Base-by-base conservation (phyloP, 208 protist species). In the Trypanosoma vivax region DNA sequence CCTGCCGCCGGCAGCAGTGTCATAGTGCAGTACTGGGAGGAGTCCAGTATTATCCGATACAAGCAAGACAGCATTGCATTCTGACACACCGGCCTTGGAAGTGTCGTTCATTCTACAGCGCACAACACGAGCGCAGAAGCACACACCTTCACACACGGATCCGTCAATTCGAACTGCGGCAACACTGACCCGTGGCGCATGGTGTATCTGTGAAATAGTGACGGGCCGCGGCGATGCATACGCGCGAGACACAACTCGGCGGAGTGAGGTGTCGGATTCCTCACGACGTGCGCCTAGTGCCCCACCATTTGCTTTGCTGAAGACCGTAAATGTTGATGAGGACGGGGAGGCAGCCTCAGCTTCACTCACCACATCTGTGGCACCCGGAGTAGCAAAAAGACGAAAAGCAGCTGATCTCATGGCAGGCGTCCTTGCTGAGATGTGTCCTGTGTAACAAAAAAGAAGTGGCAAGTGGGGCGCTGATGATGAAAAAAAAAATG, bases 81-180 rank as follows among this genome's bases (percentile, higher is more conserved):
- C 29, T 3, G 38, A 25, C 5, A 46, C 33, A 0, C 34, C 43
- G 23, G 65, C 68, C 2, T 65, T 56, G 27, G 67, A 66, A 5
- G 47, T 19, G 4, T 31, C 24, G 11, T 65, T 61, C 2, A 50
- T 51, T 7, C 67, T 49, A n/a, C 29, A 60, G 13, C 65, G 59
- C 40, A 85, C 48, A 6, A 85, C 67, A 21, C 78, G 78, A 2
- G 66, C 78, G 19, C 59, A 68, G n/a, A 85, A 52, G 14, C 51
- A 50, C 2, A 85, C 70, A 11, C 28, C 31, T 31, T 64, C 63
- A 55, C 78, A 81, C 27, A 63, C 35, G 2, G 43, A 28, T 3
- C 73, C 64, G 38, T 85, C 78, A 0, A 85, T 27, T 0, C 67
- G 23, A 5, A 81, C 46, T 24, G 73, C 66, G 49, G 58, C 53